Base-by-base conservation (phyloP, 108 stramenopile species). In the Chaetoceros tenuissimus region DNA sequence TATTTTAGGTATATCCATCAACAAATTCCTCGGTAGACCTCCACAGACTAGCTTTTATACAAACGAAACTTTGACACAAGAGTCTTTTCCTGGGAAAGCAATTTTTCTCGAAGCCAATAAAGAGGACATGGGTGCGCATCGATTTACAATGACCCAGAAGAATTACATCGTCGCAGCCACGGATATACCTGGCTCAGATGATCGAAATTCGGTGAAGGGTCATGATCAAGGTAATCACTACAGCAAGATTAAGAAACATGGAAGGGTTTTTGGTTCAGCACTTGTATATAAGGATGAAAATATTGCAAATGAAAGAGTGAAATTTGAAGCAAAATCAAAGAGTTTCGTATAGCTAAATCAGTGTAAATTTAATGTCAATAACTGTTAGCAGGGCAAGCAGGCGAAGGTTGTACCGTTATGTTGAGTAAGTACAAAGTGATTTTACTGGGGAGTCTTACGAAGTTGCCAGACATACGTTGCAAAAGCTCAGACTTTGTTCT, bases 71-170 rank as follows among this genome's bases (percentile, higher is more conserved):
- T 53, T 47, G 16, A 59, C 55, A 23, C 57, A 46, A 34, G n/a
- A 47, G 48, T 54, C 50, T 29, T 71, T 85, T 46, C 89, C 89
- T 22, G 89, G 89, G 16, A 58, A 74, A 48, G 81, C 81, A 2
- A 69, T 91, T 43, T 77, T 91, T 59, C 62, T 91, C 52, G 34
- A 79, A n/a, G 83, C 83, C 53, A 76, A 91, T 69, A 91, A 91
- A 56, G 73, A 77, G 72, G 89, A 91, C 63, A 91, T 91, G 89
- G 89, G 89, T 17, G 78, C 81, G 16, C 89, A 91, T 70, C 79
- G 89, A 19, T 91, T 91, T 50, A 91, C 89, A n/a, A 75, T 82
- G 50, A 2, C 71, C 26, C 85, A 91, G 19, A 73, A 71, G 40
- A 82, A 91, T 69, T 51, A 87, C n/a, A 77, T 91, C 20, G 77